phyloP scores from a whole-genome alignment of 192 early-diverging fungal genomes.

The Linnemannia exigua region DNA sequence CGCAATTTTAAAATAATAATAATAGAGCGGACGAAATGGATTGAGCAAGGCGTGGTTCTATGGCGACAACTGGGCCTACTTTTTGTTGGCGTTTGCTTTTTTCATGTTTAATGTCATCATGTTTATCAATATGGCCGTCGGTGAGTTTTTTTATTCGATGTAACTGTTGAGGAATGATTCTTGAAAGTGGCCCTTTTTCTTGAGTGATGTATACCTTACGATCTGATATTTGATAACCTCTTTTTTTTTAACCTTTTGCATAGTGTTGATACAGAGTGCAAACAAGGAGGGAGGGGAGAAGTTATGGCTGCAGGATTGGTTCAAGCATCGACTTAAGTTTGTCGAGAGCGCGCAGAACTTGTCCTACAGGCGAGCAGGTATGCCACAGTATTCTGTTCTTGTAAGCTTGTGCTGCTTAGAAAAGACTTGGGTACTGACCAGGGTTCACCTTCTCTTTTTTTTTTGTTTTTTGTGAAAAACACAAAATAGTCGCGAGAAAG shows the following conservation, averaged over 20 bases:
- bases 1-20: no score
- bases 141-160: neutral
- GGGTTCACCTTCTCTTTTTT: no score
- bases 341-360: slow-evolving; percentile 13
- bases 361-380: slow-evolving; percentile 7
- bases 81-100: slow-evolving; percentile 5
- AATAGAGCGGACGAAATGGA: slow-evolving; percentile 30
- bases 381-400: no score
- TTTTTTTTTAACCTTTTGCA: neutral
- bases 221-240: neutral
- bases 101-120: slow-evolving; percentile 16
- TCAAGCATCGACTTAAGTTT: neutral
- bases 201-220: no score
- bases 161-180: neutral
- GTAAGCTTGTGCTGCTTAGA: no score
- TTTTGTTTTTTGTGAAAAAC: no score
- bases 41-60: neutral
- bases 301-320: neutral
- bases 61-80: neutral
- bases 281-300: neutral
- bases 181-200: neutral
- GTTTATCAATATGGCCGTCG: slow-evolving; percentile 28
- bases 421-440: no score
- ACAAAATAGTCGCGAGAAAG: no score
- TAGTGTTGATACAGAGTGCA: slow-evolving; percentile 9